These are phyloP conservation scores for Cystofilobasidium macerans DNA, from an alignment of 768 basidiomycete genomes.

Conservation along the genomic window DNA sequence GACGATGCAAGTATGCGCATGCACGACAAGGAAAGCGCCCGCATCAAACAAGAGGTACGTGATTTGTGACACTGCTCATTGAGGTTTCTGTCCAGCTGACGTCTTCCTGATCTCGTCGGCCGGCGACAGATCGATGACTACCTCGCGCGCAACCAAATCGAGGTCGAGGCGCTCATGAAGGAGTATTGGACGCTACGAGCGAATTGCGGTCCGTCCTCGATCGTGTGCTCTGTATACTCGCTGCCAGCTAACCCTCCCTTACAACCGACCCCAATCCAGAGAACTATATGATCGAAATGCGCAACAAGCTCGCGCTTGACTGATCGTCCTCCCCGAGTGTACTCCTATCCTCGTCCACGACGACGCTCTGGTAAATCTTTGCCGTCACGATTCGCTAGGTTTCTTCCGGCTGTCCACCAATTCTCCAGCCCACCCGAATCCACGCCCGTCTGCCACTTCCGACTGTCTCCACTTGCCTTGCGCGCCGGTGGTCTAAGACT, in stretches of 20 bases:
- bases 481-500: too few species aligned
- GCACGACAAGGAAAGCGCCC: conserved; percentile 55
- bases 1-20: conserved; percentile 59
- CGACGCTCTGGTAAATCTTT: too few species aligned
- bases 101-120: too few species aligned
- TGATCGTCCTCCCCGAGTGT: neutral
- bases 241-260: neutral
- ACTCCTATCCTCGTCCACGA: neutral
- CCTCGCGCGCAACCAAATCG: conserved; percentile 58
- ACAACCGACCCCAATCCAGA: neutral
- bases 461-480: too few species aligned
- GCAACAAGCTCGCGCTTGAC: conserved; percentile 19
- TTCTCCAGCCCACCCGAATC: too few species aligned
- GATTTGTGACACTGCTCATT: neutral
- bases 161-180: conserved; percentile 65
- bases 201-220: conserved; percentile 50
- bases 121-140: conserved; percentile 58
- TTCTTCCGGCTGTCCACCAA: too few species aligned
- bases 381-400: too few species aligned
- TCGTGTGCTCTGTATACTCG: neutral
- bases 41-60: conserved; percentile 45
- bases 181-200: conserved; percentile 76
- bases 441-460: too few species aligned
- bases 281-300: conserved; percentile 21
- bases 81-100: neutral